Conservation (phyloP, 768 basidiomycete genomes). For the Xerocomellus chrysenteron region DNA sequence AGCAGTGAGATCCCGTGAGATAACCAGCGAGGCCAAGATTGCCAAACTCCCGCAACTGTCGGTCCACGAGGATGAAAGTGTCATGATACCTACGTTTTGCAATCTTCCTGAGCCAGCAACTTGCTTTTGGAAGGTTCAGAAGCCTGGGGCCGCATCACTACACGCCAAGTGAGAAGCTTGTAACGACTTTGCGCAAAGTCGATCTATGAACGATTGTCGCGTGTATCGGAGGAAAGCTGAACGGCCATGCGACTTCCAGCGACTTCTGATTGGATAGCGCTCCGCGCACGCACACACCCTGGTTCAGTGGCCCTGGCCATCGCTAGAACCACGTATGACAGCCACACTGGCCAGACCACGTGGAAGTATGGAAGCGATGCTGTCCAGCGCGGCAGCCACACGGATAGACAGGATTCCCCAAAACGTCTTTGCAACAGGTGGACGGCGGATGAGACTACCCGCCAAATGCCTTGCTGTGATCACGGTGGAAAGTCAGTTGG, state of each 20-base stretch:
- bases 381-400: constrained; percentile 2
- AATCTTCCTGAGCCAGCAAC: neutral
- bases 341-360: neutral
- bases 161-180: neutral
- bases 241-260: neutral
- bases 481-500: neutral
- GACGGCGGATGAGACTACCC: neutral
- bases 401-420: neutral
- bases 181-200: neutral
- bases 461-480: constrained; percentile 1
- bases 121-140: neutral
- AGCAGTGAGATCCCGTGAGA: neutral
- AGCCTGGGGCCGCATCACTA: neutral
- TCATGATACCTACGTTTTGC: neutral
- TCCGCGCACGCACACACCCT: neutral
- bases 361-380: constrained; percentile 1
- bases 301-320: neutral
- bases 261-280: constrained; percentile 12
- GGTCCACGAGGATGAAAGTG: neutral
- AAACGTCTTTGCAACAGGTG: neutral
- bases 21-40: neutral
- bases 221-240: neutral
- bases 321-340: constrained; percentile 1
- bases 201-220: neutral
- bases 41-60: neutral